A percentile compares a stretch with the other conserved stretches of the same genome.
These are phyloP conservation scores for Fusarium nygamai DNA, from an alignment of 2,329 filamentous ascomycete species.

Conservation along the genomic window DNA sequence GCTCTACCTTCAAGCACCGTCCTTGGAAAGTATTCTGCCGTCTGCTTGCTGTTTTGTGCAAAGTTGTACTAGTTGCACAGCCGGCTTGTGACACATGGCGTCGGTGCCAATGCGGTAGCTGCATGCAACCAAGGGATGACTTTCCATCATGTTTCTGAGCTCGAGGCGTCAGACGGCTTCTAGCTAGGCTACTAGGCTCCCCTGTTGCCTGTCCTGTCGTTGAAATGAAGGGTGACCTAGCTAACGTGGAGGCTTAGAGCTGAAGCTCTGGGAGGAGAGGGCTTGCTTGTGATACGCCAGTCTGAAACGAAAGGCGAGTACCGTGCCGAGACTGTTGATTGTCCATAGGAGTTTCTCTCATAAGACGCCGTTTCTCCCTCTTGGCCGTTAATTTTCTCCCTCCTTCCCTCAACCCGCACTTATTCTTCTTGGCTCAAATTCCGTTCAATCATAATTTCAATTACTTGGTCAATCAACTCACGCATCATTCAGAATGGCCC, in stretches of 20 bases:
- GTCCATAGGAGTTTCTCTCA: slow-evolving; percentile 13
- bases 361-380: slow-evolving; percentile 9
- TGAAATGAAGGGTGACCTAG: slow-evolving; percentile 38
- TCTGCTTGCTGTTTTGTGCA: background rate
- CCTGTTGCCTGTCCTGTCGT: slow-evolving; percentile 22
- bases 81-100: slow-evolving; percentile 16
- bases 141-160: background rate
- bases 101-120: background rate
- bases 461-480: background rate
- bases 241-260: slow-evolving; percentile 21
- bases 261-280: slow-evolving; percentile 5
- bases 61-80: slow-evolving; percentile 34
- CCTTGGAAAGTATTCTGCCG: background rate
- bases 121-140: background rate
- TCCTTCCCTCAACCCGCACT: background rate
- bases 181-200: slow-evolving; percentile 30
- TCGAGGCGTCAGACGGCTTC: slow-evolving; percentile 25
- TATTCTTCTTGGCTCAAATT: background rate
- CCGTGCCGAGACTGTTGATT: slow-evolving; percentile 17
- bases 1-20: background rate
- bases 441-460: background rate
- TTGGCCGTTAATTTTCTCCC: background rate
- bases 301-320: slow-evolving; percentile 13
- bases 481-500: slow-evolving; percentile 35
- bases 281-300: slow-evolving; percentile 14